Conservation (phyloP, 2,329 filamentous ascomycete species). For the Fusarium nanum region DNA sequence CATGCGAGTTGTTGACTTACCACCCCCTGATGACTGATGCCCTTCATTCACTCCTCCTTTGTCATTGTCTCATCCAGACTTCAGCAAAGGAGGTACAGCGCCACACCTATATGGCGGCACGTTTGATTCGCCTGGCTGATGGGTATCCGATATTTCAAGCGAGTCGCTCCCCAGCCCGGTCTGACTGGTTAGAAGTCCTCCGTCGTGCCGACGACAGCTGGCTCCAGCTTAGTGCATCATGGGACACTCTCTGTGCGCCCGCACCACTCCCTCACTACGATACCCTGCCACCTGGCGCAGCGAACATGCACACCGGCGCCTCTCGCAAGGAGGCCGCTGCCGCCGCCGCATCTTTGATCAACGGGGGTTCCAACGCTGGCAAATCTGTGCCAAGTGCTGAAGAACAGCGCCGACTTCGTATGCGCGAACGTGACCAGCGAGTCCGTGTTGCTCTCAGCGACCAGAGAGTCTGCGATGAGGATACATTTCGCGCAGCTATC, state of each 20-base stretch:
- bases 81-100: constrained; percentile 80
- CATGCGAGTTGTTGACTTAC: constrained; percentile 67
- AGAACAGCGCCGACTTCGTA: constrained; percentile 67
- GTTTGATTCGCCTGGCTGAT: constrained; percentile 77
- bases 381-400: constrained; percentile 50
- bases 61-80: constrained; percentile 83
- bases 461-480: constrained; percentile 75
- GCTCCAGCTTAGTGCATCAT: constrained; percentile 72
- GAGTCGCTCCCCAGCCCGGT: constrained; percentile 75
- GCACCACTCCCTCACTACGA: constrained; percentile 60
- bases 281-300: neutral
- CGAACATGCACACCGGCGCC: constrained; percentile 2
- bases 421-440: constrained; percentile 72
- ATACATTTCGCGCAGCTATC: constrained; percentile 72
- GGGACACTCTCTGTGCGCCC: constrained; percentile 77
- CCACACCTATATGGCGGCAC: constrained; percentile 84
- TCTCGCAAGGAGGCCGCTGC: constrained; percentile 26
- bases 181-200: constrained; percentile 84
- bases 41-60: constrained; percentile 80
- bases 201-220: constrained; percentile 74
- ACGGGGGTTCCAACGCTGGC: constrained; percentile 40
- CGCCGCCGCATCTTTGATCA: constrained; percentile 41
- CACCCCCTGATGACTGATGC: constrained; percentile 84
- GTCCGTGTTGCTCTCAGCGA: constrained; percentile 75
- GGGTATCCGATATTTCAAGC: constrained; percentile 85